Evolutionary conservation across 116 monocot genomes (phyloP).

Genomic region (Cymodocea nodosa): DNA sequence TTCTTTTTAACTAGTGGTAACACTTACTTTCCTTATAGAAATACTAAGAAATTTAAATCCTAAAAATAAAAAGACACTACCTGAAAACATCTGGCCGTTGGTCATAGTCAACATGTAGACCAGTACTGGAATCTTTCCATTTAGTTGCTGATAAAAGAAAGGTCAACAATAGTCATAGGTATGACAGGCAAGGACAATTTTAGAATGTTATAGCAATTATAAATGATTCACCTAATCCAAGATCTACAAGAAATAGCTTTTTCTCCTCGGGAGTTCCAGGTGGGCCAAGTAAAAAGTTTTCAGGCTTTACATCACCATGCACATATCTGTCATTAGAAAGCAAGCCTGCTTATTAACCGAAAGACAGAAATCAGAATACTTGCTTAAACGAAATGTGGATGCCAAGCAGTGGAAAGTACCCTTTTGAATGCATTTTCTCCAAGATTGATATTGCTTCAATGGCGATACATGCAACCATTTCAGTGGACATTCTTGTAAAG

Average conservation of each 20-base stretch:
- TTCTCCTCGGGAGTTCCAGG: conserved; percentile 73
- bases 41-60: neutral
- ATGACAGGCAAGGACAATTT: neutral
- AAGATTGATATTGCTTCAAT: conserved; percentile 96
- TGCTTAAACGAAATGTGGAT: too few relatives aligned
- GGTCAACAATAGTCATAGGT: neutral
- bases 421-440: conserved; percentile 98
- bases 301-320: conserved; percentile 97
- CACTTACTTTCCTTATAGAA: neutral
- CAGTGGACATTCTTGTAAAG: conserved; percentile 67
- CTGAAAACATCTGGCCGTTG: conserved; percentile 97
- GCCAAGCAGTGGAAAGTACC: conserved; percentile 21
- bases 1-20: too few relatives aligned
- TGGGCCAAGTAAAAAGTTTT: conserved; percentile 88
- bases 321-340: conserved; percentile 48
- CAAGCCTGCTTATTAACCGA: neutral
- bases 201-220: neutral
- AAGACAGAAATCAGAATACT: neutral
- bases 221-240: conserved; percentile 61
- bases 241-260: conserved; percentile 94
- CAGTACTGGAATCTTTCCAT: conserved; percentile 65
- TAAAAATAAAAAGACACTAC: conserved; percentile 13
- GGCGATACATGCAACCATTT: conserved; percentile 98
- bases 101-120: conserved; percentile 79
- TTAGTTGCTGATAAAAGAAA: conserved; percentile 50